A percentile compares a stretch with the other conserved stretches of the same genome.
phyloP scores from a whole-genome alignment of 441 rosid genomes.

The Monsonia emarginata region DNA sequence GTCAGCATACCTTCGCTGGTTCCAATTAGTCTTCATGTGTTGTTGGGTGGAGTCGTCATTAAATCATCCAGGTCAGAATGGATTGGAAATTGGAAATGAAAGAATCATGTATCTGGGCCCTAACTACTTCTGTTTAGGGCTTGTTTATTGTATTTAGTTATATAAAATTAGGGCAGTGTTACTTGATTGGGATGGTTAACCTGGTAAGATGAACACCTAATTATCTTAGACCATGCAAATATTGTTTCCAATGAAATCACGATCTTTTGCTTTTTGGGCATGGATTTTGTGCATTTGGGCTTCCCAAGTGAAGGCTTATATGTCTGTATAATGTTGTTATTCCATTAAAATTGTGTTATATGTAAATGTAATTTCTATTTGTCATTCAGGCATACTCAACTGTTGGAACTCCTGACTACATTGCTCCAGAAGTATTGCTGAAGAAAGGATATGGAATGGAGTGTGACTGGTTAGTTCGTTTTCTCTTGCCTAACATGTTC shows the following conservation, averaged over 20 bases:
- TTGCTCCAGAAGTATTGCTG: slow-evolving; percentile 90
- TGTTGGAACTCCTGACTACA: slow-evolving; percentile 95
- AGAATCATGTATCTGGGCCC: neutral
- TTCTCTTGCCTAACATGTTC: slow-evolving; percentile 6
- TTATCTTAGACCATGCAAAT: neutral
- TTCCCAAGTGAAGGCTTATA: neutral
- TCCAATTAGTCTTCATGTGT: neutral
- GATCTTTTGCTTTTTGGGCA: neutral
- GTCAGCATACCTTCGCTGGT: neutral
- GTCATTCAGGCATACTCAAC: slow-evolving; percentile 80
- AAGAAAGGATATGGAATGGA: slow-evolving; percentile 98
- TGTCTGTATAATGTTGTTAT: neutral
- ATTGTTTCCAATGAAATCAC: neutral
- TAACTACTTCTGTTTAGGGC: neutral
- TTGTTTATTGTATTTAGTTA: neutral
- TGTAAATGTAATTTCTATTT: slow-evolving; percentile 17
- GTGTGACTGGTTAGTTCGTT: slow-evolving; percentile 76
- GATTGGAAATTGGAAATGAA: neutral
- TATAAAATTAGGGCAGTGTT: neutral
- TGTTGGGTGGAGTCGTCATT: too few relatives aligned
- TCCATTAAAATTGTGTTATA: neutral
- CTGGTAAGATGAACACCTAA: neutral
- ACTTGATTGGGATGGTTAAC: neutral
- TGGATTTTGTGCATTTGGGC: neutral
- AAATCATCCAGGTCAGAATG: too few relatives aligned